phyloP scores from a whole-genome alignment of 208 protist species.

The Leishmania major region DNA sequence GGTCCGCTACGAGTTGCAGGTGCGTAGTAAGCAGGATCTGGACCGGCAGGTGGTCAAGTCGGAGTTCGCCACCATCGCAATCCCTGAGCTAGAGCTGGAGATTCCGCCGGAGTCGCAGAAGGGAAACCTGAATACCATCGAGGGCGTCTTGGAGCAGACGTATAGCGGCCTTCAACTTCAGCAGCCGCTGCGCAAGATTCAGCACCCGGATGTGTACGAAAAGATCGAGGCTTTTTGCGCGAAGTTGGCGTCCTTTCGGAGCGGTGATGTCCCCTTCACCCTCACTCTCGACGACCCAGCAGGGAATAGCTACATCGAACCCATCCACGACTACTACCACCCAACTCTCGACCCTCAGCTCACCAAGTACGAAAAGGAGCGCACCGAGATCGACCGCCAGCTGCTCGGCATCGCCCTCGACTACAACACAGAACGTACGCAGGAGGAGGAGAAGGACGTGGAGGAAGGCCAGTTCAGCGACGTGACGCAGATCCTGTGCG shows the following conservation, averaged over 20 bases:
- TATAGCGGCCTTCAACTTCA: slow-evolving; percentile 74
- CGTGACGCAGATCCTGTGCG: slow-evolving; percentile 64
- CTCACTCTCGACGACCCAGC: slow-evolving; percentile 94
- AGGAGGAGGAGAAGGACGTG: slow-evolving; percentile 71
- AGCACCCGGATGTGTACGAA: slow-evolving; percentile 81
- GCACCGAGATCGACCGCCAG: slow-evolving; percentile 88
- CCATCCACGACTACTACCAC: slow-evolving; percentile 89
- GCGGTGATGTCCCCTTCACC: slow-evolving; percentile 85
- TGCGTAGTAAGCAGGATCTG: slow-evolving; percentile 86
- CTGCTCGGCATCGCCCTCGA: slow-evolving; percentile 84
- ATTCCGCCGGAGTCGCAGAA: slow-evolving; percentile 90
- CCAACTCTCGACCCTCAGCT: slow-evolving; percentile 88
- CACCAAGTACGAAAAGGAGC: slow-evolving; percentile 80
- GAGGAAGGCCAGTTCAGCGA: slow-evolving; percentile 80
- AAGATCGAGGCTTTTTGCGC: slow-evolving; percentile 83
- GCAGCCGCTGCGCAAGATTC: slow-evolving; percentile 72
- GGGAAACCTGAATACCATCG: slow-evolving; percentile 94
- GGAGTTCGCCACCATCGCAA: slow-evolving; percentile 85
- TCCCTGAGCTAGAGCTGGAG: slow-evolving; percentile 95
- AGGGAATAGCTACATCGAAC: slow-evolving; percentile 94
- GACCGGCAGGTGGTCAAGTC: slow-evolving; percentile 95
- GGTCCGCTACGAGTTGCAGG: slow-evolving; percentile 84
- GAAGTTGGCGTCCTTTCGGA: slow-evolving; percentile 64
- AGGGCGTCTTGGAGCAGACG: slow-evolving; percentile 91
- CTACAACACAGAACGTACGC: slow-evolving; percentile 87